Evolutionary conservation across 345 rosid genomes (phyloP).

Genomic region (Hypericum androsaemum): DNA sequence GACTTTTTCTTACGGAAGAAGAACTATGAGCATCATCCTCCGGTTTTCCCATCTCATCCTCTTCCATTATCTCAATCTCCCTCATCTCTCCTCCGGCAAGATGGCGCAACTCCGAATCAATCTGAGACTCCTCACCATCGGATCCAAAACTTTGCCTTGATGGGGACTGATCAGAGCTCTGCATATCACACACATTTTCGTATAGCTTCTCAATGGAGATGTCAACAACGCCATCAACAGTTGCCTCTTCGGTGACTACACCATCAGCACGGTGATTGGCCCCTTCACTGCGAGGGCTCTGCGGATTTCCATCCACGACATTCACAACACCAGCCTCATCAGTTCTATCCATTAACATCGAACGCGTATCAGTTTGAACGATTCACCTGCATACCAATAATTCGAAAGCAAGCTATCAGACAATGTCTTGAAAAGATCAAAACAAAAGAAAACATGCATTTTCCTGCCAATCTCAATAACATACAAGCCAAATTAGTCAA

Average conservation of each 20-base stretch:
- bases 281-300: slow-evolving; percentile 19
- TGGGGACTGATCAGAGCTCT: slow-evolving; percentile 27
- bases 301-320: slow-evolving; percentile 29
- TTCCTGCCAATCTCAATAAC: too few species aligned
- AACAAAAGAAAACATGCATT: too few species aligned
- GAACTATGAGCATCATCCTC: slow-evolving; percentile 26
- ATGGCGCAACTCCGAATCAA: slow-evolving; percentile 28
- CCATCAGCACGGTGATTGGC: slow-evolving; percentile 17
- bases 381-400: slow-evolving; percentile 19
- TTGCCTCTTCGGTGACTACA: slow-evolving; percentile 9
- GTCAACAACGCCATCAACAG: slow-evolving; percentile 12
- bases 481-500: too few species aligned
- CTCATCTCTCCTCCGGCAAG: slow-evolving; percentile 27
- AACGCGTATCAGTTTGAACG: slow-evolving; percentile 35
- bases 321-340: slow-evolving; percentile 24
- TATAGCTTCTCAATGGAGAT: slow-evolving; percentile 29
- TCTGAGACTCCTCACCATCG: slow-evolving; percentile 25
- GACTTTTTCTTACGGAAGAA: slow-evolving; percentile 33
- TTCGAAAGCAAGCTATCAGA: slow-evolving; percentile 1
- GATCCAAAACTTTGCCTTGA: slow-evolving; percentile 24
- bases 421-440: background rate
- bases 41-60: slow-evolving; percentile 35
- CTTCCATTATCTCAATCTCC: slow-evolving; percentile 28
- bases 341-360: slow-evolving; percentile 42
- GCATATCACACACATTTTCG: slow-evolving; percentile 29